phyloP scores from a whole-genome alignment of 805 yeast species.

The Hanseniaspora pseudoguilliermondii region DNA sequence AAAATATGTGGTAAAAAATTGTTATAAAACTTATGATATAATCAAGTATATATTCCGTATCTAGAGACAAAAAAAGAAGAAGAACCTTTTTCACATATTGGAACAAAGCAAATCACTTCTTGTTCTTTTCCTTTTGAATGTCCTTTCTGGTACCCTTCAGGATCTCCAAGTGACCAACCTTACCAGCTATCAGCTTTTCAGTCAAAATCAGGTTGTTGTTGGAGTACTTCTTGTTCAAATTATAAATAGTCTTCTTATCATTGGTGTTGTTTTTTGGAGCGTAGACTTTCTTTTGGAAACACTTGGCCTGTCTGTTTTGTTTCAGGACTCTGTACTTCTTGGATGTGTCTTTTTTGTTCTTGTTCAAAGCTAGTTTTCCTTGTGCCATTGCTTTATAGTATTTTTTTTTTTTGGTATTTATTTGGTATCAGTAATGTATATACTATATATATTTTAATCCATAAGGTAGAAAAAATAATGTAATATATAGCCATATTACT shows the following conservation, averaged over 20 bases:
- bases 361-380: slow-evolving; percentile 47
- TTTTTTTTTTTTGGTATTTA: neutral
- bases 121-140: slow-evolving; percentile 43
- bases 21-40: no score
- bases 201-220: slow-evolving; percentile 30
- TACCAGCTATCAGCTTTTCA: slow-evolving; percentile 72
- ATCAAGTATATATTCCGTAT: neutral
- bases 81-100: neutral
- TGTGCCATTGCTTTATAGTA: slow-evolving; percentile 46
- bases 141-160: slow-evolving; percentile 83
- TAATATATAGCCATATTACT: no score
- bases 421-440: neutral
- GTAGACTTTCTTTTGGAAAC: slow-evolving; percentile 12
- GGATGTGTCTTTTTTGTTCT: slow-evolving; percentile 29
- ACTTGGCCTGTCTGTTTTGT: slow-evolving; percentile 12
- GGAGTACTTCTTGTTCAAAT: slow-evolving; percentile 20
- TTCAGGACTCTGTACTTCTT: slow-evolving; percentile 12
- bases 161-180: slow-evolving; percentile 89
- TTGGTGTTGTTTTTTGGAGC: slow-evolving; percentile 36
- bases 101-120: neutral
- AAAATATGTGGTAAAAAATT: no score
- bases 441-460: no score
- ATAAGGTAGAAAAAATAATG: no score
- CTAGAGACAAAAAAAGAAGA: neutral
- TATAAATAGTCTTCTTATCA: slow-evolving; percentile 9